Evolutionary conservation across 345 rosid species (phyloP), one percentile per base, ranked within the genome.

Genomic region (Corchorus olitorius): DNA sequence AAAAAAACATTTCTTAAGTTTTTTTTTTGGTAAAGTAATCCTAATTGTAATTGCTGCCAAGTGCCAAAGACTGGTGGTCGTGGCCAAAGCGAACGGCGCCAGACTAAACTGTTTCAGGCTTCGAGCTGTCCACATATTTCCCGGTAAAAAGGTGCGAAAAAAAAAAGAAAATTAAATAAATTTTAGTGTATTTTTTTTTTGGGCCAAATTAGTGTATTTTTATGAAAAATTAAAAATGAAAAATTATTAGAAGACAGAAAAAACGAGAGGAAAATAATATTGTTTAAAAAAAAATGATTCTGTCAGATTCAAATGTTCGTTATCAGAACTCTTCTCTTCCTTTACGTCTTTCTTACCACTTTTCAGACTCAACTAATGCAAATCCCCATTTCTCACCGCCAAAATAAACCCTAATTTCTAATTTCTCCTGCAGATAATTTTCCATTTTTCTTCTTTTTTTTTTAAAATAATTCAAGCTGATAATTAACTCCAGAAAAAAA

Each of bases 221-320:
- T 66, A 45, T n/a, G 35, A 41, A 65, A 65, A 65, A 65, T 5
- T 5, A 48, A 27, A 22, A 52, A 50, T 33, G 33, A 17, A 11
- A 9, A 11, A 4, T 53, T 11, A 8, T 53, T 8, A 39, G 0
- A 8, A 11, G 6, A 17, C 13, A 41, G 33, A n/a, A 41, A 41
- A 65, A 65, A 59, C 8, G 20, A 59, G 1, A 19, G 34, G 20
- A 59, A 27, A 59, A 59, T n/a, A 0, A 5, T 1, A 59, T 39
- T n/a, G 58, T 76, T 19, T 56, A 55, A 63, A 65, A 11, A 46
- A 56, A 49, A 22, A 35, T 49, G 71, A 79, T 76, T 80, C 73
- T 64, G 73, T 70, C 60, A 71, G 80, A 69, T 79, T 72, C 84
- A 65, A 63, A 69, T 58, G 75, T 66, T 82, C 79, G 34, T 45